Base-by-base conservation (phyloP, 2,329 filamentous ascomycete species). In the Diplodia seriata region DNA sequence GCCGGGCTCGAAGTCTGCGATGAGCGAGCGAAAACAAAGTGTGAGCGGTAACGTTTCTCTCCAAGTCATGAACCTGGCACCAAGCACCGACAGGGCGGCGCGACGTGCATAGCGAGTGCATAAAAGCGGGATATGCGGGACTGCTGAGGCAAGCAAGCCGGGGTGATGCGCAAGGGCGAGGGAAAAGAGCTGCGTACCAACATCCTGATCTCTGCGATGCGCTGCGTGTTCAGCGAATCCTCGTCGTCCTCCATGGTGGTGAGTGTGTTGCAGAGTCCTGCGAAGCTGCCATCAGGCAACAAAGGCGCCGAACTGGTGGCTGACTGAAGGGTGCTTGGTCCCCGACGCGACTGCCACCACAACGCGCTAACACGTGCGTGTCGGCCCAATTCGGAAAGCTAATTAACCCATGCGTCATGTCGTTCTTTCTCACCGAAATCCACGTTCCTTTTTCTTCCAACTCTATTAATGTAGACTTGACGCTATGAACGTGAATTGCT, bases 181-280 rank as follows among this genome's bases (percentile, higher is more conserved):
- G 12, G 23, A 8, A 40, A 23, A 18, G 43, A 53, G 31, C 18
- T 14, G 54, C 8, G 9, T 63, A 68, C 66, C 66, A 63, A 36
- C 26, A 43, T 49, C 47, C 59, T 63, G 59, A 68, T 68, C 15
- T 64, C 57, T 8, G 57, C 66, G 12, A 68, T 63, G n/a, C 36
- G 51, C 50, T 68, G 66, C 26, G 66, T 64, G 23, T 68, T 40
- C 18, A 68, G 50, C 15, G 31, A 43, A n/a, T 64, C 54, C 23
- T 57, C 31, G 29, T 62, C 59, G n/a, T 51, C 31, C 59, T 63
- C 59, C 59, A 63, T 63, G 47, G 14, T 51, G 59, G 47, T 29
- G 26, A 14, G 14, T 26, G 14, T 18, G 26, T 49, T 61, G 40
- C 15, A 61, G 40, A 50, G 47, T 6, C 15, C 23, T 33, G 40